Percentiles rank a stretch among this genome's conserved stretches.
Conservation (phyloP, 805 yeast genomes). For the Pichia californica region DNA sequence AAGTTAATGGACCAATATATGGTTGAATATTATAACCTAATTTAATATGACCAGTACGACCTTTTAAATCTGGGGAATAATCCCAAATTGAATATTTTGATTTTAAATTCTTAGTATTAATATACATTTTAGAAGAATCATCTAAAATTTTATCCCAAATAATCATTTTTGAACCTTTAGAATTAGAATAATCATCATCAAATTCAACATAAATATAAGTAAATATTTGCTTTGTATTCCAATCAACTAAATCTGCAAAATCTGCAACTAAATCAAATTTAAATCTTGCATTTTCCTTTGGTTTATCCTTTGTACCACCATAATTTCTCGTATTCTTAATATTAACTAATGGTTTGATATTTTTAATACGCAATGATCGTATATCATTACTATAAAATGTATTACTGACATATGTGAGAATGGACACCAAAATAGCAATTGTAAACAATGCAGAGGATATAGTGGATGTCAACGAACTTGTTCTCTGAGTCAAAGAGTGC, state of each 20-base stretch:
- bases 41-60: constrained; percentile 58
- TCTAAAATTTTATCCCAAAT: constrained; percentile 87
- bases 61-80: constrained; percentile 52
- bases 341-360: constrained; percentile 18
- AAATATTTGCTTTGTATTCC: constrained; percentile 97
- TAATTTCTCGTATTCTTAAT: constrained; percentile 24
- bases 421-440: constrained; percentile 41
- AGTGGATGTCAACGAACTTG: constrained; percentile 6
- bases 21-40: constrained; percentile 94
- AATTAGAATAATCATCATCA: constrained; percentile 3
- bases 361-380: constrained; percentile 38
- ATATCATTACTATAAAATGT: constrained; percentile 27
- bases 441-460: constrained; percentile 46
- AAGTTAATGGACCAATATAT: constrained; percentile 70
- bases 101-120: constrained; percentile 45
- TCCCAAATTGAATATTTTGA: constrained; percentile 89
- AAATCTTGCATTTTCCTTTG: constrained; percentile 71
- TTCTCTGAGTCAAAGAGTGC: constrained; percentile 9
- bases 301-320: constrained; percentile 60
- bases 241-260: constrained; percentile 74
- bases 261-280: constrained; percentile 71
- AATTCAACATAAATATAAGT: constrained; percentile 82
- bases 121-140: constrained; percentile 47
- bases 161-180: constrained; percentile 44
- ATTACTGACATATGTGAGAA: constrained; percentile 19